Base-by-base conservation (phyloP, 139 green algal genomes). In the Asterochloris erici region DNA sequence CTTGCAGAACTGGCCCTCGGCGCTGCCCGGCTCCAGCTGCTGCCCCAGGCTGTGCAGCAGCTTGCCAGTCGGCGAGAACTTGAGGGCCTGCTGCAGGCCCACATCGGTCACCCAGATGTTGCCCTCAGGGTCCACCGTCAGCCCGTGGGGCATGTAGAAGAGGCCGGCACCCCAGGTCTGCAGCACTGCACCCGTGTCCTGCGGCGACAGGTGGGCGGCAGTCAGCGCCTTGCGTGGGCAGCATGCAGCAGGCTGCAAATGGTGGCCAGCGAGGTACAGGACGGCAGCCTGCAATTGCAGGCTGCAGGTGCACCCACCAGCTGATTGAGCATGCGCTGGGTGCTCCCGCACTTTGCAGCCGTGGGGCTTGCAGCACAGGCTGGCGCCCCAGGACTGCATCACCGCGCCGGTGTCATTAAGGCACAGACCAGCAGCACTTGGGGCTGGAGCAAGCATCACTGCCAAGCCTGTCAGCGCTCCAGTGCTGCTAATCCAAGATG, bases 81-180 rank as follows among this genome's bases (percentile, higher is more conserved):
- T 94, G 60, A 94, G 77, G 2, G 88, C 93, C 83, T 96, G 88
- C 74, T 93, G 90, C 27, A 84, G 74, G 16, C 77, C 88, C 64
- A 82, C 74, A 66, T 93, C 90, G 21, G 88, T 84, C 26, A 95
- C 83, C 94, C 94, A 98, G 26, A 98, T 60, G 82, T 90, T 87
- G 68, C 90, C 90, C 13, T 93, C 85, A 10, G 70, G 75, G 73
- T 94, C 92, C 17, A 94, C 64, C 0, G 91, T 93, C 60, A 98
- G 84, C 84, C 90, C 93, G 88, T 98, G 95, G 0, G 95, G 94
- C 94, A 98, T 92, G 68, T 85, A 88, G 71, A 96, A 93, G 13
- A 74, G 11, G 61, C 75, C 82, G 0, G 54, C 82, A 0, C 93
- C 94, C 90, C 86, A 96, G 14, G 74, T 68, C 1, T 47, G 68